Evolutionary conservation across 768 basidiomycete genomes (phyloP).

Genomic region (Amylocystis lapponica): DNA sequence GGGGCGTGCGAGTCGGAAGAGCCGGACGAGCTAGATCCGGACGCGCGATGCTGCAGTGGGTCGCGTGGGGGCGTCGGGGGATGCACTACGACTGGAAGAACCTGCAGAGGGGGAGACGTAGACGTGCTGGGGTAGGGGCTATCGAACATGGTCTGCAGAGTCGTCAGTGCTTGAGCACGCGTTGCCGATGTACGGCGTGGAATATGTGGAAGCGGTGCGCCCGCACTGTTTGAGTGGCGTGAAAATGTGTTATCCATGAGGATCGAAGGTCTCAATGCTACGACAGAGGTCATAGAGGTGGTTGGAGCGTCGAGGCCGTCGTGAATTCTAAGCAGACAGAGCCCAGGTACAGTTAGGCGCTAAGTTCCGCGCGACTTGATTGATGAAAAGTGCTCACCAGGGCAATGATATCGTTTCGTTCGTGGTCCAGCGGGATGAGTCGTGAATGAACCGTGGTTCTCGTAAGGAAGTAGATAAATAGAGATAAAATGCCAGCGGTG

Average conservation of each 20-base stretch:
- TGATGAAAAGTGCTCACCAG: too few species aligned
- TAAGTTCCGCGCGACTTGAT: too few species aligned
- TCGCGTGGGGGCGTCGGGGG: conserved; percentile 20
- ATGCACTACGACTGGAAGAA: conserved; percentile 17
- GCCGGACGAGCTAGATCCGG: conserved; percentile 10
- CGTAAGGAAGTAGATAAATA: too few species aligned
- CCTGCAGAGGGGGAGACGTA: too few species aligned
- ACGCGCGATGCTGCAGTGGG: conserved; percentile 1
- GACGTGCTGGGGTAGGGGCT: conserved; percentile 1
- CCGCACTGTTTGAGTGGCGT: conserved; percentile 45
- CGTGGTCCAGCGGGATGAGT: too few species aligned
- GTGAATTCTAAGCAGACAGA: too few species aligned
- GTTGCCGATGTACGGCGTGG: conserved; percentile 42
- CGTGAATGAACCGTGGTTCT: too few species aligned
- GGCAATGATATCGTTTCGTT: too few species aligned
- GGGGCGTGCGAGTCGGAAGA: conserved; percentile 13
- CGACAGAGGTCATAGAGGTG: neutral
- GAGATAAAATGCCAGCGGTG: too few species aligned
- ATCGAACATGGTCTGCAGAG: neutral
- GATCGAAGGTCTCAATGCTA: neutral
- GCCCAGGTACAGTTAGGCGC: too few species aligned
- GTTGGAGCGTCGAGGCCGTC: too few species aligned
- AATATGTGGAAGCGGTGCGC: conserved; percentile 55
- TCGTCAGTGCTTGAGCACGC: conserved; percentile 12
- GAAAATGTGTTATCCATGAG: conserved; percentile 19